Percentiles rank a stretch among this genome's conserved stretches.
These are phyloP conservation scores for Amesomyces nigricolor DNA, from an alignment of 2,329 filamentous ascomycete species.

Conservation along the genomic window DNA sequence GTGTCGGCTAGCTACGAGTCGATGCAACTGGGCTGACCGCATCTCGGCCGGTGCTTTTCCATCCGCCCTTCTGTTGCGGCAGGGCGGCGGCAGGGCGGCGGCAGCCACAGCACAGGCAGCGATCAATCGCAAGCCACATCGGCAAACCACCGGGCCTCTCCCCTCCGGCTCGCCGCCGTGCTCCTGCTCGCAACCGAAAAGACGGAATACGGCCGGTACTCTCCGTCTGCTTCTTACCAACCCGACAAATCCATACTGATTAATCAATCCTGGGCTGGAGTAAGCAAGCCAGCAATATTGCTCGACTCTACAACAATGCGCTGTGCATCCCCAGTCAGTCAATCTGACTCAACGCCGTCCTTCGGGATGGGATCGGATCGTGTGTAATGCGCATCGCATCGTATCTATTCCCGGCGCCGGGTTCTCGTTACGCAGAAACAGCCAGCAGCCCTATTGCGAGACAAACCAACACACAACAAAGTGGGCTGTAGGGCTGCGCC, in stretches of 20 bases:
- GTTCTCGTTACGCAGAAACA: not conserved
- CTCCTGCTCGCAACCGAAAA: slow-evolving; percentile 2
- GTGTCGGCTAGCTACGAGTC: not conserved
- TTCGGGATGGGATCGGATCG: not conserved
- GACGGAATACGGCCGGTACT: slow-evolving; percentile 4
- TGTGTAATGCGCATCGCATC: not conserved
- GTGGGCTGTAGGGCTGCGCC: slow-evolving; percentile 11
- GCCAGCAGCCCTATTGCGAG: not conserved
- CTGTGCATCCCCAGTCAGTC: slow-evolving; percentile 7
- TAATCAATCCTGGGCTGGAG: not conserved
- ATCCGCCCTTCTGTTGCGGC: not conserved
- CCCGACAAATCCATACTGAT: not conserved
- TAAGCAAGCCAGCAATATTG: not conserved
- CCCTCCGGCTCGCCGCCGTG: not conserved
- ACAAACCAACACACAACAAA: no score
- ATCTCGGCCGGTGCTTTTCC: slow-evolving; percentile 11
- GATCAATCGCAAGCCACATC: slow-evolving; percentile 3
- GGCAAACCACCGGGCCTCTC: slow-evolving; percentile 4
- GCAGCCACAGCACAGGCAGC: not conserved
- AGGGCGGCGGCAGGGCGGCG: not conserved
- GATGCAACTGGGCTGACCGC: slow-evolving; percentile 5
- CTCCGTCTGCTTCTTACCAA: not conserved
- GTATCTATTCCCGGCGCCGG: slow-evolving; percentile 3
- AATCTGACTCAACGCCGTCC: slow-evolving; percentile 8
- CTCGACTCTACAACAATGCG: not conserved